Conservation (phyloP, 805 yeast genomes). For the Maudiozyma turicensis region DNA sequence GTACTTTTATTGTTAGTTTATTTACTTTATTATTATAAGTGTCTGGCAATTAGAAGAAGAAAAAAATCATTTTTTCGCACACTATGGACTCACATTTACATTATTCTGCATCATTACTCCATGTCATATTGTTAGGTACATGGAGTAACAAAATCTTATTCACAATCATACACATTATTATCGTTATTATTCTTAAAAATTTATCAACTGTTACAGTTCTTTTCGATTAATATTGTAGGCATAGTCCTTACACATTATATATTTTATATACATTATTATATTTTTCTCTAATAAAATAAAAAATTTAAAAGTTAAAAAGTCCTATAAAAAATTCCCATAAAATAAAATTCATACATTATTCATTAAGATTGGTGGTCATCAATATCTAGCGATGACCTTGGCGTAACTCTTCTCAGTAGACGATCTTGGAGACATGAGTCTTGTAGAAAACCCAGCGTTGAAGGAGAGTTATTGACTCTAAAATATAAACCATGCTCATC, state of each 20-base stretch:
- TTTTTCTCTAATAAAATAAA: neutral
- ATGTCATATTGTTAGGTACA: neutral
- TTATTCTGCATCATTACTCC: neutral
- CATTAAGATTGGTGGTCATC: neutral
- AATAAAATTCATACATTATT: too few relatives aligned
- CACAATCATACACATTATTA: neutral
- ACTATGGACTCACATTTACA: neutral
- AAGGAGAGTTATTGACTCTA: slow-evolving; percentile 21
- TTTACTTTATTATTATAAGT: slow-evolving; percentile 1
- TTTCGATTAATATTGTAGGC: neutral
- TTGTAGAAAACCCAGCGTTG: slow-evolving; percentile 35
- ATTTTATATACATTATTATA: neutral
- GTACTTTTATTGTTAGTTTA: slow-evolving; percentile 9
- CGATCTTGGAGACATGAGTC: slow-evolving; percentile 24
- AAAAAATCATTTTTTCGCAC: neutral
- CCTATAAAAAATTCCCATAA: too few relatives aligned
- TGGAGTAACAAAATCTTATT: neutral
- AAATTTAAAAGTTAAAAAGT: neutral
- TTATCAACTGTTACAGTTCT: neutral
- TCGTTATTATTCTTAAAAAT: neutral
- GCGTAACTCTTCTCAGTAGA: slow-evolving; percentile 23
- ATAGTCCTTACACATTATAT: neutral
- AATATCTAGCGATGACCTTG: slow-evolving; percentile 21
- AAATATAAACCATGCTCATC: slow-evolving; percentile 43
- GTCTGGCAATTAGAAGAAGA: neutral